Evolutionary conservation across 2,329 filamentous ascomycete species (phyloP).

Genomic region (Cryphonectria parasitica): DNA sequence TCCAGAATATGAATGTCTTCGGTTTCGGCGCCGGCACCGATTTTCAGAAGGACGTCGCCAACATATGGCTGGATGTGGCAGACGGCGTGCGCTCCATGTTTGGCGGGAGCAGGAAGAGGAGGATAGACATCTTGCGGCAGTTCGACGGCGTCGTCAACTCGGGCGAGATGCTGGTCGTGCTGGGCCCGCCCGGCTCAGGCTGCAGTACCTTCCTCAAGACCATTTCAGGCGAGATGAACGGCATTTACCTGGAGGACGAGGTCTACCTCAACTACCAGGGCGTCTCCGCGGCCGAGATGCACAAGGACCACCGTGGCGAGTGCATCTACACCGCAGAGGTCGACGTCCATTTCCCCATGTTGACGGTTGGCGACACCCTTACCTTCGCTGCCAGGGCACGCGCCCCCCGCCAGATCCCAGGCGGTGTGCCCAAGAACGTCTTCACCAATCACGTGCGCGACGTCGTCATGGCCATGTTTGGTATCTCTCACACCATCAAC

Average conservation of each 20-base stretch:
- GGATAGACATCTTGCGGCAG: constrained; percentile 69
- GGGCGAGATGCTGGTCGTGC: constrained; percentile 76
- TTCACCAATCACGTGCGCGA: constrained; percentile 69
- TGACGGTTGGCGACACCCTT: constrained; percentile 79
- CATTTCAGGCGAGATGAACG: constrained; percentile 80
- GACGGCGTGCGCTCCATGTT: constrained; percentile 53
- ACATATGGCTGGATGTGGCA: constrained; percentile 58
- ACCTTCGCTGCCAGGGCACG: constrained; percentile 76
- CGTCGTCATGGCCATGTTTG: constrained; percentile 76
- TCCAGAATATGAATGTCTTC: constrained; percentile 69
- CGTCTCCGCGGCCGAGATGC: constrained; percentile 73
- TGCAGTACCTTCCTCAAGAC: constrained; percentile 88
- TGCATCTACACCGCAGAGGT: constrained; percentile 87
- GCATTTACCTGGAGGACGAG: constrained; percentile 70
- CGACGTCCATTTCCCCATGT: constrained; percentile 78
- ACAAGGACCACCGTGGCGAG: constrained; percentile 77
- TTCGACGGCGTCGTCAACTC: constrained; percentile 71
- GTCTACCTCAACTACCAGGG: constrained; percentile 85
- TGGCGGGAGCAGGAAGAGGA: constrained; percentile 52
- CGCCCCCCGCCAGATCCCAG: constrained; percentile 64
- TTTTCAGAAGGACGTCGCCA: constrained; percentile 70
- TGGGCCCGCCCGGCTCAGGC: constrained; percentile 73
- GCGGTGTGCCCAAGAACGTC: constrained; percentile 56
- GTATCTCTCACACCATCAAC: constrained; percentile 73
- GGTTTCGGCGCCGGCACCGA: constrained; percentile 70